Evolutionary conservation across 1,284 basidiomycete species (phyloP).

Genomic region (Sanguinoderma infundibulare): DNA sequence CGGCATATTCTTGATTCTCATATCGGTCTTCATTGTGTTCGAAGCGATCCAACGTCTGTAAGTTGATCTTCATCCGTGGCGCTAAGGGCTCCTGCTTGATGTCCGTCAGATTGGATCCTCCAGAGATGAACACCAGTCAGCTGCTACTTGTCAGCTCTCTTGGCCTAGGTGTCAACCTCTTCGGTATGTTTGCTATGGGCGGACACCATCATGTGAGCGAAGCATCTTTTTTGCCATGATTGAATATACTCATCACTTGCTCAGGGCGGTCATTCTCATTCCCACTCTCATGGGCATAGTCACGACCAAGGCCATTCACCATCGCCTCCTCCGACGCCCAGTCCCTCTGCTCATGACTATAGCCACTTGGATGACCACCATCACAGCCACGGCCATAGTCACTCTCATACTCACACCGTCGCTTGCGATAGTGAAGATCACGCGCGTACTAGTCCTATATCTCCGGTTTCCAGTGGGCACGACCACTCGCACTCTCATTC

Average conservation of each 20-base stretch:
- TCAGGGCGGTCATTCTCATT: constrained; percentile 61
- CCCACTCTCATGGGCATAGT: constrained; percentile 35
- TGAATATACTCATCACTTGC: constrained; percentile 7
- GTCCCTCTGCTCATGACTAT: constrained; percentile 14
- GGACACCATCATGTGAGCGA: constrained; percentile 81
- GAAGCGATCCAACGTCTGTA: constrained; percentile 96
- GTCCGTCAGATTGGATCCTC: constrained; percentile 80
- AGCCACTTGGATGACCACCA: constrained; percentile 18
- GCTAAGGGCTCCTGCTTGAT: background rate
- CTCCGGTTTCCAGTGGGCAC: constrained; percentile 10
- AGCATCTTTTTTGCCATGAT: background rate
- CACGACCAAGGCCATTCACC: constrained; percentile 42
- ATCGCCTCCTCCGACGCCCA: constrained; percentile 22
- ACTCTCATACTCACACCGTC: constrained; percentile 22
- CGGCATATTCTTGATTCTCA: constrained; percentile 94
- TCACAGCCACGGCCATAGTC: constrained; percentile 30
- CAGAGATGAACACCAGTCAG: constrained; percentile 97
- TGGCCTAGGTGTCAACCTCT: constrained; percentile 93
- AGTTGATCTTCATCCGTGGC: constrained; percentile 36
- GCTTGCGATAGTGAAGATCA: constrained; percentile 22
- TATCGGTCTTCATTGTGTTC: constrained; percentile 98
- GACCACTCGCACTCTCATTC: constrained; percentile 37
- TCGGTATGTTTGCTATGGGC: constrained; percentile 99
- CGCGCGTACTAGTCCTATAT: constrained; percentile 33
- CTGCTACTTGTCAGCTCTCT: constrained; percentile 88